phyloP scores from a whole-genome alignment of 129 eudicot species.

The Silybum marianum region DNA sequence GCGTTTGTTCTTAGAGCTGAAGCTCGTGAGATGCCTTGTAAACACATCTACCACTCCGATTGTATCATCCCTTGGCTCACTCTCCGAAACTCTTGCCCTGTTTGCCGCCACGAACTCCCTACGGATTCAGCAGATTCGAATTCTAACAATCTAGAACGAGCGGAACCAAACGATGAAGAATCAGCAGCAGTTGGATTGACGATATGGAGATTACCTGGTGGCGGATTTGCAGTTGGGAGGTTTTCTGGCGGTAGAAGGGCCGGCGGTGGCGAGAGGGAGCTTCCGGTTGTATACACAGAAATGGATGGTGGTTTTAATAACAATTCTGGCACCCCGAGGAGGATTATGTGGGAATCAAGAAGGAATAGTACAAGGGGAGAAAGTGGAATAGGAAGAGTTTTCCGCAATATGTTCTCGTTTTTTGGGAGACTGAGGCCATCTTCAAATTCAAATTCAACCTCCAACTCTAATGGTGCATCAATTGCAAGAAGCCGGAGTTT shows the following conservation, averaged over 20 bases:
- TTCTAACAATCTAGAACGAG: slow-evolving; percentile 14
- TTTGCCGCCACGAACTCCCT: slow-evolving; percentile 72
- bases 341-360: slow-evolving; percentile 52
- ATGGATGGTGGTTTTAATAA: slow-evolving; percentile 64
- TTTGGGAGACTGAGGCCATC: slow-evolving; percentile 54
- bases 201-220: slow-evolving; percentile 82
- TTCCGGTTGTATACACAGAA: slow-evolving; percentile 66
- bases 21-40: slow-evolving; percentile 90
- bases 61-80: slow-evolving; percentile 80
- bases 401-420: slow-evolving; percentile 58
- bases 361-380: slow-evolving; percentile 43
- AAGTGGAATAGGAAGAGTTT: slow-evolving; percentile 55
- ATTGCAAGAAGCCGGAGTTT: slow-evolving; percentile 45
- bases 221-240: slow-evolving; percentile 76
- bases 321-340: slow-evolving; percentile 40
- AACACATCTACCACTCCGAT: slow-evolving; percentile 77
- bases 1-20: slow-evolving; percentile 49
- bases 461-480: slow-evolving; percentile 14
- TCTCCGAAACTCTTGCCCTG: slow-evolving; percentile 73
- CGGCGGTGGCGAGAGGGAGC: slow-evolving; percentile 39
- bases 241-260: slow-evolving; percentile 45
- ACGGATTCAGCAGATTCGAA: slow-evolving; percentile 28
- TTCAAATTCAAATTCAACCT: slow-evolving; percentile 21
- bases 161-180: slow-evolving; percentile 32
- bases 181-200: slow-evolving; percentile 50